phyloP scores from a whole-genome alignment of 139 green algal genomes.

The Micractinium sp. region DNA sequence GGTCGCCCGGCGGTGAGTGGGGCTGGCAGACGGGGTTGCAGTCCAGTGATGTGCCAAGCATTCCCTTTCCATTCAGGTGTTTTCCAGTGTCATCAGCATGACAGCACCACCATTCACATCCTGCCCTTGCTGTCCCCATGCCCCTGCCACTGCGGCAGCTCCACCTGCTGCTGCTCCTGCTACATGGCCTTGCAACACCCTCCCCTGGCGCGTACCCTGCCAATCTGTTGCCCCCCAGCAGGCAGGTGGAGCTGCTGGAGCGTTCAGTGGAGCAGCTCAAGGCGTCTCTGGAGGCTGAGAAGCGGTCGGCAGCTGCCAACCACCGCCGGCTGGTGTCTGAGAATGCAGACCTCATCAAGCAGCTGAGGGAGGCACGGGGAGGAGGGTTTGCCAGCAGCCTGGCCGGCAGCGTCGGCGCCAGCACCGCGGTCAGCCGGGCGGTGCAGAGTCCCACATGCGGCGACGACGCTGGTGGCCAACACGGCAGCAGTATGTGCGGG shows the following conservation, averaged over 20 bases:
- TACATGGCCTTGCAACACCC: neutral
- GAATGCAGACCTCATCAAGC: constrained; percentile 84
- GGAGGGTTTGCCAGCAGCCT: neutral
- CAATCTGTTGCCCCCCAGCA: neutral
- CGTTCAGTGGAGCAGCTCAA: constrained; percentile 79
- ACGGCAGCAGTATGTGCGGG: neutral
- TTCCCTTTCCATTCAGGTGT: too few species aligned
- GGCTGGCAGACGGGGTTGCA: neutral
- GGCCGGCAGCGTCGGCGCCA: neutral
- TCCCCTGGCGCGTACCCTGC: neutral
- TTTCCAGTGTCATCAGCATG: too few species aligned
- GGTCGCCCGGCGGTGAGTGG: neutral
- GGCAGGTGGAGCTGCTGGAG: constrained; percentile 83
- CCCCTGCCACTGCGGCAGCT: neutral
- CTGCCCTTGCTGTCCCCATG: neutral
- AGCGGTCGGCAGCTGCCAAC: neutral
- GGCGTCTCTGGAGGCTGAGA: constrained; percentile 81
- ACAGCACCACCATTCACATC: too few species aligned
- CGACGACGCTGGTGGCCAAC: neutral
- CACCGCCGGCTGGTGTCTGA: constrained; percentile 68
- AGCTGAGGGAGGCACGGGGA: constrained; percentile 27
- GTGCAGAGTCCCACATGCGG: neutral
- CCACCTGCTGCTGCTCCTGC: neutral
- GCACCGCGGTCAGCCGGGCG: neutral
- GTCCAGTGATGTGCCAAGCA: too few species aligned